Percentiles rank a stretch among this genome's conserved stretches.
Conservation (phyloP, 441 rosid species). For the Pelargonium cotyledonis region DNA sequence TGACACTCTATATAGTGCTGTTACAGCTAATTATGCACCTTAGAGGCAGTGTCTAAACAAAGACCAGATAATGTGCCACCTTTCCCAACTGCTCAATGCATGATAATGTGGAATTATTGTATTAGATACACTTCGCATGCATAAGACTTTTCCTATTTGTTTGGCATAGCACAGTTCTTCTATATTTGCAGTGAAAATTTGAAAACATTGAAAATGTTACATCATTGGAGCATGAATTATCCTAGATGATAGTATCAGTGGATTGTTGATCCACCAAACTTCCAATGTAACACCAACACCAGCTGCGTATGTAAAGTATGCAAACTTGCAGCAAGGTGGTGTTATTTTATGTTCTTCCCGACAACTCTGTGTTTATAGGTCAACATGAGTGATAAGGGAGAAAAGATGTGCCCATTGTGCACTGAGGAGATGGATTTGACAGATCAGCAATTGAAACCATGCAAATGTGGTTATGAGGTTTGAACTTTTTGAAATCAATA, state of each 20-base stretch:
- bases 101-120: too few relatives aligned
- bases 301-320: background rate
- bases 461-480: conserved; percentile 29
- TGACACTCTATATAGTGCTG: too few relatives aligned
- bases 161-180: too few relatives aligned
- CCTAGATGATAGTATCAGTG: background rate
- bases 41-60: too few relatives aligned
- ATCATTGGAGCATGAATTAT: background rate
- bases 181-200: background rate
- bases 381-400: conserved; percentile 27
- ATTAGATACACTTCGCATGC: too few relatives aligned
- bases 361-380: background rate
- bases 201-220: background rate
- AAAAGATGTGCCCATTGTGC: conserved; percentile 26
- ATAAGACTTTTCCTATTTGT: too few relatives aligned
- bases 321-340: background rate
- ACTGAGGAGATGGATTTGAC: conserved; percentile 29
- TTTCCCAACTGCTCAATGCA: too few relatives aligned
- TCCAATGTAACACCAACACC: background rate
- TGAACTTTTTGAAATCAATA: background rate
- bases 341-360: background rate
- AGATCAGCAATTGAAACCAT: conserved; percentile 26
- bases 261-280: background rate
- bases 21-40: too few relatives aligned
- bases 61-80: too few relatives aligned